Conservation (phyloP, 371 early-diverging fungal genomes). For the Rhizopus delemar region DNA sequence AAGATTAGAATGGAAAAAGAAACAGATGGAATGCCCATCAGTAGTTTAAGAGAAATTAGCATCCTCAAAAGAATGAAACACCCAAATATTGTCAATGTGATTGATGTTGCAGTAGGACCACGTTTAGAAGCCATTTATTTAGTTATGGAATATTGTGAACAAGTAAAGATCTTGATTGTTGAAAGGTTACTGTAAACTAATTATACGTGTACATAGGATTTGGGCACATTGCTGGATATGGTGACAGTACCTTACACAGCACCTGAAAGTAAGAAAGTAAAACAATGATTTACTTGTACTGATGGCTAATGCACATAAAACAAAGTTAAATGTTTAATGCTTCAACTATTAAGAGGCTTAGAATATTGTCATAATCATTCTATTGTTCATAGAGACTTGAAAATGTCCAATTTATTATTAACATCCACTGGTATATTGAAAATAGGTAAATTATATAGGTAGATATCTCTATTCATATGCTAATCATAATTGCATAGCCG, state of each 20-base stretch:
- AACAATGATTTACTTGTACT: neutral
- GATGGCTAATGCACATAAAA: neutral
- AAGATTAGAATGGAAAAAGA: slow-evolving; percentile 83
- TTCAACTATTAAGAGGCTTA: slow-evolving; percentile 74
- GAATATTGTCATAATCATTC: slow-evolving; percentile 77
- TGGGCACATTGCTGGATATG: slow-evolving; percentile 68
- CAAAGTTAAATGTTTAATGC: slow-evolving; percentile 80
- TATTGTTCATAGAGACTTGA: slow-evolving; percentile 84
- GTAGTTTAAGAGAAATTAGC: slow-evolving; percentile 90
- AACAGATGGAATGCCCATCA: slow-evolving; percentile 79
- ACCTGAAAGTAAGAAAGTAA: slow-evolving; percentile 52
- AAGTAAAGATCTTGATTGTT: slow-evolving; percentile 35
- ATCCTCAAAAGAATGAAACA: slow-evolving; percentile 84
- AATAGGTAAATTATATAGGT: slow-evolving; percentile 48
- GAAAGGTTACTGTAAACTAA: neutral
- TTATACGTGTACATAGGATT: slow-evolving; percentile 46
- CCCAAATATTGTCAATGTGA: slow-evolving; percentile 83
- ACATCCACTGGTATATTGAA: slow-evolving; percentile 75
- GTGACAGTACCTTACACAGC: slow-evolving; percentile 59
- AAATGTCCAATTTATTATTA: slow-evolving; percentile 82
- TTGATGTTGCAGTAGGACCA: slow-evolving; percentile 75
- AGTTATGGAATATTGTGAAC: slow-evolving; percentile 82
- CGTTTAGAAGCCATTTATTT: slow-evolving; percentile 69
- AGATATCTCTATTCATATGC: neutral
- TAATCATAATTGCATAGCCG: slow-evolving; percentile 55